Evolutionary conservation across 2,329 filamentous ascomycete species (phyloP).

Genomic region (Colletotrichum phormii): DNA sequence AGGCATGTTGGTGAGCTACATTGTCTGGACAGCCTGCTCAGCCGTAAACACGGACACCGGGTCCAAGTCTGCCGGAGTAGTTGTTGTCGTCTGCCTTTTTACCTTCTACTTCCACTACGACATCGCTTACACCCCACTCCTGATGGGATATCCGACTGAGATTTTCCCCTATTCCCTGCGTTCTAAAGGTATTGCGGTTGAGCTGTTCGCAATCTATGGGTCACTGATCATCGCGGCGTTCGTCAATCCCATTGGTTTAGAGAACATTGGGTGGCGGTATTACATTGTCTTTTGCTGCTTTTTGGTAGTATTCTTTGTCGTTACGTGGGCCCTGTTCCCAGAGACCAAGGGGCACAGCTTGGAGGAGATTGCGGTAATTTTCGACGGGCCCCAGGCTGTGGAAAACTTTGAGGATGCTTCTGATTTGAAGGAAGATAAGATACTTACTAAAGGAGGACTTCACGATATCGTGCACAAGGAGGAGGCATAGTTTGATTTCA

Average conservation of each 20-base stretch:
- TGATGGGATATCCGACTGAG: slow-evolving; percentile 52
- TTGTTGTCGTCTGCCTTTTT: slow-evolving; percentile 59
- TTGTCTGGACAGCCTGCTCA: slow-evolving; percentile 51
- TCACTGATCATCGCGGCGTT: slow-evolving; percentile 47
- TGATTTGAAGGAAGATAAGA: slow-evolving; percentile 22
- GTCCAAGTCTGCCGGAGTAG: slow-evolving; percentile 45
- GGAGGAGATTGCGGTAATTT: slow-evolving; percentile 45
- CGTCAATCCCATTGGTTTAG: slow-evolving; percentile 52
- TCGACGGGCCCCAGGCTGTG: slow-evolving; percentile 37
- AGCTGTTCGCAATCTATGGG: slow-evolving; percentile 41
- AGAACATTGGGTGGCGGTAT: slow-evolving; percentile 53
- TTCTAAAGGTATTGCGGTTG: slow-evolving; percentile 42
- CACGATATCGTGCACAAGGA: slow-evolving; percentile 21
- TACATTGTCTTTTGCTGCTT: slow-evolving; percentile 52
- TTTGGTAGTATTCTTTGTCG: slow-evolving; percentile 43
- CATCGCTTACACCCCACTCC: slow-evolving; percentile 56
- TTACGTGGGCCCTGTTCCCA: slow-evolving; percentile 50
- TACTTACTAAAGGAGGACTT: slow-evolving; percentile 1
- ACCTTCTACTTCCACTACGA: slow-evolving; percentile 56
- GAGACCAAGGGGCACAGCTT: slow-evolving; percentile 44
- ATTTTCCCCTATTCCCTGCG: slow-evolving; percentile 39
- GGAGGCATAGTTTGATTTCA: neutral
- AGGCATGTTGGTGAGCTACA: slow-evolving; percentile 47
- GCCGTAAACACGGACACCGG: slow-evolving; percentile 43
- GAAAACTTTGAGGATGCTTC: slow-evolving; percentile 19